Evolutionary conservation across 2,329 filamentous ascomycete species (phyloP), one percentile per base, ranked within the genome.

Genomic region (Aspergillus neotritici): DNA sequence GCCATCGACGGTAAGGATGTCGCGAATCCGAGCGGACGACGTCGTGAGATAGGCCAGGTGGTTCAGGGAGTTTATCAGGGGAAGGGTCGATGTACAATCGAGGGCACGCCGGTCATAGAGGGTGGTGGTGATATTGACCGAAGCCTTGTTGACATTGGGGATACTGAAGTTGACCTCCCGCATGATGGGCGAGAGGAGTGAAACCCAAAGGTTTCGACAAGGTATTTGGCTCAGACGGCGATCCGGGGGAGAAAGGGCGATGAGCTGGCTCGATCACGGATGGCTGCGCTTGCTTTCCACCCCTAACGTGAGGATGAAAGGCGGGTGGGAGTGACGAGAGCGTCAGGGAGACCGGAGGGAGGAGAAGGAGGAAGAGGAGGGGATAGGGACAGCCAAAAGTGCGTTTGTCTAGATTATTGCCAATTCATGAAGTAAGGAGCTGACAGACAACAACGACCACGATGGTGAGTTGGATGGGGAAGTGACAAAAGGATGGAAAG

Each of bases 131-230:
- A 98, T 98, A 71, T 91, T 91, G 63, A 95, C 90, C 46, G 91
- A 95, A 62, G 93, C 93, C 84, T 97, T 97, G 73, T 97, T 97
- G 79, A 94, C 89, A 78, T 93, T 96, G 42, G 93, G 91, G 67
- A 97, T 96, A 74, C 90, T 96, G 73, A 97, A 97, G 72, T 97
- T 97, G 74, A 95, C 90, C 80, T 98, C 93, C 75, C 93, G 87
- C 93, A 98, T 98, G 71, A 68, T 91, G 79, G 64, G 51, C 40
- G 50, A 52, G 43, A 45, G 43, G 37, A 44, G 31, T 11, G 21
- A 13, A 17, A 13, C 29, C 4, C 14, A 36, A 41, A 11, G 17
- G n/a, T 29, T 32, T 30, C 9, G 15, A 15, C 6, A 30, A 13
- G 35, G 29, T 32, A 43, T 35, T 33, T 39, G 14, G 30, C 28